A percentile compares a stretch with the other conserved stretches of the same genome.
Conservation (phyloP, 2,329 filamentous ascomycete genomes). For the Acrocalymma vagum region DNA sequence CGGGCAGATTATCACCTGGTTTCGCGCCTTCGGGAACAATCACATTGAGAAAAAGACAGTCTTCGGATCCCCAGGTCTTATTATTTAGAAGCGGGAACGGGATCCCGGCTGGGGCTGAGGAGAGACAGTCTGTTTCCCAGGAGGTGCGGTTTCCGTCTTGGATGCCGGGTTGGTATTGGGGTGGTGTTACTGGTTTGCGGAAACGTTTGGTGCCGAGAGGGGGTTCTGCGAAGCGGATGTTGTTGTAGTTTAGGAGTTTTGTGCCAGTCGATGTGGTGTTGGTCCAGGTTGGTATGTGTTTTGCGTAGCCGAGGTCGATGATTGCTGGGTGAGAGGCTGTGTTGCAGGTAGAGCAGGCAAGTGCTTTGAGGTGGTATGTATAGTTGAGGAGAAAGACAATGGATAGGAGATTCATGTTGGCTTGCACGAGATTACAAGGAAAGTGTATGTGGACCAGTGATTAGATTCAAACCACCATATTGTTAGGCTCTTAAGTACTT, state of each 20-base stretch:
- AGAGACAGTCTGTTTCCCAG: slow-evolving; percentile 11
- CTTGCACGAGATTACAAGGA: too few relatives aligned
- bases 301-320: slow-evolving; percentile 13
- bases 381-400: too few relatives aligned
- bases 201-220: slow-evolving; percentile 6
- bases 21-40: slow-evolving; percentile 4
- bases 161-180: background rate
- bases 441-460: too few relatives aligned
- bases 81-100: slow-evolving; percentile 10
- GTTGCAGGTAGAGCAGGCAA: too few relatives aligned
- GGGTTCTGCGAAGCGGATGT: slow-evolving; percentile 10
- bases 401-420: too few relatives aligned
- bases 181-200: slow-evolving; percentile 9
- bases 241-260: slow-evolving; percentile 9
- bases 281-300: slow-evolving; percentile 8
- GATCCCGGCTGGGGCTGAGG: slow-evolving; percentile 2
- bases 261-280: slow-evolving; percentile 3
- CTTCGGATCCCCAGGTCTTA: slow-evolving; percentile 6
- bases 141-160: slow-evolving; percentile 6
- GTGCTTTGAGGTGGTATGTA: too few relatives aligned
- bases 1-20: slow-evolving; percentile 11
- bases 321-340: too few relatives aligned
- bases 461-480: too few relatives aligned
- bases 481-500: too few relatives aligned
- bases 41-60: slow-evolving; percentile 12